phyloP scores from a whole-genome alignment of 768 basidiomycete genomes.

The Mycena alexandri region DNA sequence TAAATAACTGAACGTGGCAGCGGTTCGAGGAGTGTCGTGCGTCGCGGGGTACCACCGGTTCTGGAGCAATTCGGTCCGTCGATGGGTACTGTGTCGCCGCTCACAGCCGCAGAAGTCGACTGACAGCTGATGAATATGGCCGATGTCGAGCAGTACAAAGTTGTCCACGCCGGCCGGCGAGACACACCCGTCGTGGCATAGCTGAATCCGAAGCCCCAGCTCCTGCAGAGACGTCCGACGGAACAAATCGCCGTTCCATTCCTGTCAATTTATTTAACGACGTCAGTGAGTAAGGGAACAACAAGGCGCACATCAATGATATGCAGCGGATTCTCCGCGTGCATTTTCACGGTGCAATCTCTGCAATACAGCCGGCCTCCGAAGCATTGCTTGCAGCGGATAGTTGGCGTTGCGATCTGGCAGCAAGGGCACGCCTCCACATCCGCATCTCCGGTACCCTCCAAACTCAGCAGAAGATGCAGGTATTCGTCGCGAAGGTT shows the following conservation, averaged over 20 bases:
- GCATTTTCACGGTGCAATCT: conserved; percentile 1
- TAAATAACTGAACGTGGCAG: conserved; percentile 34
- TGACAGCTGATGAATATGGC: conserved; percentile 38
- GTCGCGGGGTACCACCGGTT: conserved; percentile 39
- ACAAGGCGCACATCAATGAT: conserved; percentile 33
- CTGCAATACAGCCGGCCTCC: conserved; percentile 1
- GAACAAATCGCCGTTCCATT: conserved; percentile 38
- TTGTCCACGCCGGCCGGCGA: background rate
- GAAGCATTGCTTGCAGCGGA: conserved; percentile 9
- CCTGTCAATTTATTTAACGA: conserved; percentile 28
- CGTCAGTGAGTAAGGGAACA: too few species aligned
- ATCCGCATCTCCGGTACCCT: background rate
- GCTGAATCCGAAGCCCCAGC: conserved; percentile 39
- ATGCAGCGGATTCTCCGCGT: conserved; percentile 36
- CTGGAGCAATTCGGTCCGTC: conserved; percentile 34
- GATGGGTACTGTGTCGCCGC: background rate
- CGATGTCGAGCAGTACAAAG: conserved; percentile 35
- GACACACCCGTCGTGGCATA: conserved; percentile 38
- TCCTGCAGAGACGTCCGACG: conserved; percentile 24
- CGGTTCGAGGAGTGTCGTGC: conserved; percentile 17
- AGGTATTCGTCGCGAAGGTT: conserved; percentile 17
- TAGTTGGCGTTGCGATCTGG: background rate
- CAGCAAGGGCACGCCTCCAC: background rate
- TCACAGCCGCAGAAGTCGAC: conserved; percentile 42
- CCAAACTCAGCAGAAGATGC: background rate